Evolutionary conservation across 1,139 yeast species (phyloP), one percentile per base, ranked within the genome.

Genomic region (Hyphopichia pseudoburtonii): DNA sequence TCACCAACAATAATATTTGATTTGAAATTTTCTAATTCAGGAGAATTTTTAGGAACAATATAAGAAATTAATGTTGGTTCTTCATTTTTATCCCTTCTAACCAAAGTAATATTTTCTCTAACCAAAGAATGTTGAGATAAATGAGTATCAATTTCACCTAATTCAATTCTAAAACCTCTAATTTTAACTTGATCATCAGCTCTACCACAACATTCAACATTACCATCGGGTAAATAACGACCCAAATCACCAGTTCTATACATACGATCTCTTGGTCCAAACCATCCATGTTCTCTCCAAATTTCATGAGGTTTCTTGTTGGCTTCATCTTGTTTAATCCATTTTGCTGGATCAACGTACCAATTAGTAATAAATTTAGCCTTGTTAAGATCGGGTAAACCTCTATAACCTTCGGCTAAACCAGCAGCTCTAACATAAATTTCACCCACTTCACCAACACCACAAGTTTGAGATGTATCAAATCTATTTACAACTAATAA

Each of bases 101-200:
- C 97, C 44, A 92, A 70, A 1, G 97, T 92, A 35, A 88, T 73
- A 56, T 92, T 92, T 62, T 92, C 97, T 61, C 97, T 81, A 37
- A 92, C 95, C 47, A 81, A 68, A 3, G 92, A 85, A 66, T 89
- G 96, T 60, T 88, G 96, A 11, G 97, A 88, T 46, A 94, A 78
- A 56, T 92, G 96, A 16, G 98, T 94, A 60, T 94, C 97, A 54
- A 94, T 94, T 65, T 94, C 99, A 46, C 99, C 98, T 40, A 94
- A 73, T 65, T 94, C 98, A 48, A 94, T 94, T 68, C 99, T 81
- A 77, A 94, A 94, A 2, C 99, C 99, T 67, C 98, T 82, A 47
- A 94, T 92, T 64, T 94, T 94, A 44, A 94, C 97, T 64, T 94
- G 99, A 60, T 92, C 97, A 66, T 94, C 99, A 22, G 98, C 98